Conservation (phyloP, 2,329 filamentous ascomycete species). For the Penicillium sumatraense region DNA sequence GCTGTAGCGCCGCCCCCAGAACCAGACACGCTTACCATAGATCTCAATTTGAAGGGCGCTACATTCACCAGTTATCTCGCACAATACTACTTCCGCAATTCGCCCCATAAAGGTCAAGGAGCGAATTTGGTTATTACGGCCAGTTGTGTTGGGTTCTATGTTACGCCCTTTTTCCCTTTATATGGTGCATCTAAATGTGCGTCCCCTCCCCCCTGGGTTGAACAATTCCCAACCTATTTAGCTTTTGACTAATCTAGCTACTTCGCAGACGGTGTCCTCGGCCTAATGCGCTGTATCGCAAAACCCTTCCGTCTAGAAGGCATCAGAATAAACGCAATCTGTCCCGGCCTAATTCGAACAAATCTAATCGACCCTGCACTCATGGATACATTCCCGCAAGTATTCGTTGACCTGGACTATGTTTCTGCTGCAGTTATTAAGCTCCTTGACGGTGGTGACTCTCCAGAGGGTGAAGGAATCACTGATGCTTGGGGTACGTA, state of each 20-base stretch:
- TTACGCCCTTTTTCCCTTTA: constrained; percentile 39
- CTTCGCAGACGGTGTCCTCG: constrained; percentile 41
- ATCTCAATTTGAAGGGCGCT: constrained; percentile 48
- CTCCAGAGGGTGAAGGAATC: background rate
- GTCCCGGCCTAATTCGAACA: constrained; percentile 34
- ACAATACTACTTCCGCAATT: constrained; percentile 44
- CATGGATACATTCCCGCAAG: background rate
- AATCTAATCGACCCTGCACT: constrained; percentile 13
- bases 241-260: too few relatives aligned
- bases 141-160: constrained; percentile 43
- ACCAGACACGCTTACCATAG: constrained; percentile 26
- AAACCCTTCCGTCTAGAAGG: constrained; percentile 38
- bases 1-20: background rate
- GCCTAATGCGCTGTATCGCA: constrained; percentile 43
- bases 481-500: constrained; percentile 1
- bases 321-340: constrained; percentile 42
- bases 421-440: background rate
- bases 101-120: constrained; percentile 23
- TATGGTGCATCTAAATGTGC: constrained; percentile 44
- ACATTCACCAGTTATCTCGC: constrained; percentile 48
- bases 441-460: background rate
- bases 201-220: too few relatives aligned
- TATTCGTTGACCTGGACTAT: background rate
- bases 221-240: too few relatives aligned
- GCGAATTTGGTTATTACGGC: constrained; percentile 40